Base-by-base conservation (phyloP, 2,329 filamentous ascomycete species). In the Aspergillus sp. region DNA sequence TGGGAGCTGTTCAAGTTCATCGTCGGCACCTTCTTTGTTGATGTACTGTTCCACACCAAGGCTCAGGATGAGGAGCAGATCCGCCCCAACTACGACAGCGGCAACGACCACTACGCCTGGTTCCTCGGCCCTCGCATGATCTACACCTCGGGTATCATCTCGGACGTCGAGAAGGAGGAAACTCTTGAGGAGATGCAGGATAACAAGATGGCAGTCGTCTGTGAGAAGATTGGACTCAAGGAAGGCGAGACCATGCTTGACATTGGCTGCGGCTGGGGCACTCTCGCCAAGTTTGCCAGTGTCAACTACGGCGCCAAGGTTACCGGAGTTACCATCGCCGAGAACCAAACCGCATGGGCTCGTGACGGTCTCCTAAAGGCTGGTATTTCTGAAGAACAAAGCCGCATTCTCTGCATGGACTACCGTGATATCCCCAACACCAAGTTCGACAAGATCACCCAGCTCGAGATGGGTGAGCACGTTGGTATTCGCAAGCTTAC, bases 111-210 rank as follows among this genome's bases (percentile, higher is more conserved):
- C 80, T 99, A 99, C 82, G 89, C 86, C 74, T 99, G 93, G 92
- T 98, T 98, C 84, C 85, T 98, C 62, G 95, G 95, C 60, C 93
- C 93, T 58, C 93, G 93, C 72, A 99, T 98, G 95, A 91, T 98
- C 78, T 98, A 98, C 82, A 99, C 95, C 53, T 96, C 91, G 48
- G 95, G 95, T 68, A 82, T 99, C 70, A 96, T 99, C 73, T 89
- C 89, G 60, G 92, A 98, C 75, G 85, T 90, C 75, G 87, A 88
- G 77, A 84, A 82, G 65, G 95, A 98, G 78, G 95, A 98, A 80
- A 85, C 87, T 32, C 88, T 99, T 22, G 95, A 99, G 79, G 84
- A 98, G 79, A 85, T 98, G 47, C 95, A 98, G 81, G 93, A 98
- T 78, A 98, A 98, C 85, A 98, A 99, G 80, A 82, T 98, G 69